Percentiles rank a stretch among this genome's conserved stretches.
These are phyloP conservation scores for Fusarium sp. DNA, from an alignment of 2,329 filamentous ascomycete species.

Conservation along the genomic window DNA sequence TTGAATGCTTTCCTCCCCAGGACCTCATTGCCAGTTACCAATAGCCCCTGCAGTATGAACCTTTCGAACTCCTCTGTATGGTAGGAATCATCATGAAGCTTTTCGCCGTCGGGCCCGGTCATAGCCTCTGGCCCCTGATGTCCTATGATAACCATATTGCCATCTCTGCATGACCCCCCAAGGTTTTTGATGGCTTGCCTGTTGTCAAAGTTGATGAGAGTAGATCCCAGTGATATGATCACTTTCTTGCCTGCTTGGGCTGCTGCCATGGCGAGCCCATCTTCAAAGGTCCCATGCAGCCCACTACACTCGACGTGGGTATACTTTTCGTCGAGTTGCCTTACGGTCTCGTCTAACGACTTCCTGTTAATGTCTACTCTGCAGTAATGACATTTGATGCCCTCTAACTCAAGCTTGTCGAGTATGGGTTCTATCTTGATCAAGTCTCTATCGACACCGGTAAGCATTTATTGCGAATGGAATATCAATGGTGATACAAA, in stretches of 20 bases:
- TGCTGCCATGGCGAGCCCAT: background rate
- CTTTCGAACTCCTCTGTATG: background rate
- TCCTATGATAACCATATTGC: background rate
- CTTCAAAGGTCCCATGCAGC: background rate
- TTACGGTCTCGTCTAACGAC: background rate
- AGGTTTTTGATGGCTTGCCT: background rate
- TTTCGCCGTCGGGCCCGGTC: background rate
- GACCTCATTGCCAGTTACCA: background rate
- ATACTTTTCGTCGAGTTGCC: background rate
- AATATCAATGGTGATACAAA: background rate
- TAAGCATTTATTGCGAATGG: background rate
- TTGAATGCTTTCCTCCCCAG: background rate
- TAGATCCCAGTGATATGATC: background rate
- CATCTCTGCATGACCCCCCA: background rate
- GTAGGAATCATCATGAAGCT: background rate
- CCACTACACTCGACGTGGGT: background rate
- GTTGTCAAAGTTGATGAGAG: background rate
- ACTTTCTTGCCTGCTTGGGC: background rate
- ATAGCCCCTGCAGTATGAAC: background rate
- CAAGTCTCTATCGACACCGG: background rate
- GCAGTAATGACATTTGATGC: background rate
- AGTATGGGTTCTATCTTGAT: background rate
- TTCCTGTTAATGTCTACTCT: background rate
- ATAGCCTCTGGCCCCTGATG: background rate
- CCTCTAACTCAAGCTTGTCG: background rate